Base-by-base conservation (phyloP, 352 stramenopile species). In the Phytopythium helicoides region DNA sequence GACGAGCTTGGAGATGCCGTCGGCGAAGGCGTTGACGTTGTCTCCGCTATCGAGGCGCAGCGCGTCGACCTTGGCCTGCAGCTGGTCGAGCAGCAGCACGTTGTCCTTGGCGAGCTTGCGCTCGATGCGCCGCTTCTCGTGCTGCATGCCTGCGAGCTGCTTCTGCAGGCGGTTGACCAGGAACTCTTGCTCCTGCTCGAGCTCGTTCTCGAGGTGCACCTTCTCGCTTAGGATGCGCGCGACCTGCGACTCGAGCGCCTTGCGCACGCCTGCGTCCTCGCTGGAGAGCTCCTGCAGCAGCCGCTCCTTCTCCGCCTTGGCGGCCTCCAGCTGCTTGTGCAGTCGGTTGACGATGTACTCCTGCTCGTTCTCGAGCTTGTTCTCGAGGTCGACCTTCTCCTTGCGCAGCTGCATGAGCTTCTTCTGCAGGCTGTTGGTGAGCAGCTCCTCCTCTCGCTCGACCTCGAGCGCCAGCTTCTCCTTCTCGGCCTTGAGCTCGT, bases 281-380 rank as follows among this genome's bases (percentile, higher is more conserved):
- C 75, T 67, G 41, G 84, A 69, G 38, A 92, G 68, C 56, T 92
- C 82, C 23, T 66, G 52, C 19, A 92, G 48, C 52, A 92, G 54
- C 3, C 80, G 66, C 52, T 90, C 82, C 47, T 90, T 90, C 48
- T 92, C 80, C 22, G 48, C 52, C 44, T 78, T 79, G 9, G 82
- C 80, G 3, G 76, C 69, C 44, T 92, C 82, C 1, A 94, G 70
- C 57, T 94, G 81, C 59, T 92, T 92, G 58, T 82, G 73, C 38
- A 97, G 78, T 47, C 93, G 93, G 73, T 97, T 97, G 18, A 97
- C 87, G 37, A 97, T 92, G 66, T 95, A 96, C 52, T 97, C 88
- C 66, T 97, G 87, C 56, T 97, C 88, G 54, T 87, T 73, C 69
- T 97, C 88, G 10, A 97, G 76, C 58, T 95, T 92, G 69, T 97